Evolutionary conservation across 202 grass and related monocot species (phyloP).

Genomic region (Saccharum hybrid): DNA sequence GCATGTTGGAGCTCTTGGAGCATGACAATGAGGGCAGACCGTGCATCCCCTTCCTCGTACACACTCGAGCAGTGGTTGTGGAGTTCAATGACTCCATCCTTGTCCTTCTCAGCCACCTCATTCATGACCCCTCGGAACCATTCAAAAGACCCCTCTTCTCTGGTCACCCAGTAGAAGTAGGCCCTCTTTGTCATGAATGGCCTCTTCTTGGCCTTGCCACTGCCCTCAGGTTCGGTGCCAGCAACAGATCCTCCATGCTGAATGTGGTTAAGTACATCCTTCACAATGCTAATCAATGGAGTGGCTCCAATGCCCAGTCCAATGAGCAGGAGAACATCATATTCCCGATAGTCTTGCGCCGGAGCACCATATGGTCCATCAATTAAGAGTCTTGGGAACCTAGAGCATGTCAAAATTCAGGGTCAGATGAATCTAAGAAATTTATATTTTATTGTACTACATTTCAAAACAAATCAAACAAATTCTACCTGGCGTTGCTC

Average conservation of each 20-base stretch:
- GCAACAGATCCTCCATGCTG: slow-evolving; percentile 48
- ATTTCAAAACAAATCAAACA: slow-evolving; percentile 33
- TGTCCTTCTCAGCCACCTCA: slow-evolving; percentile 89
- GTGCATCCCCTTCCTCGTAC: slow-evolving; percentile 86
- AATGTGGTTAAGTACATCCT: slow-evolving; percentile 90
- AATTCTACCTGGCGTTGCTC: slow-evolving; percentile 51
- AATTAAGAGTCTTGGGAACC: slow-evolving; percentile 83
- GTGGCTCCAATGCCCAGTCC: slow-evolving; percentile 95
- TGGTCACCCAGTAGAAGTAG: slow-evolving; percentile 96
- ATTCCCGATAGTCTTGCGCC: slow-evolving; percentile 87
- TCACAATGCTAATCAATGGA: slow-evolving; percentile 96
- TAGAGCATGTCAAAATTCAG: slow-evolving; percentile 31
- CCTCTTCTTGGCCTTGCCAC: slow-evolving; percentile 49
- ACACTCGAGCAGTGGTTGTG: slow-evolving; percentile 94
- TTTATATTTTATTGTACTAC: not conserved
- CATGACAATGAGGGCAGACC: slow-evolving; percentile 91
- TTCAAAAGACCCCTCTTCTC: slow-evolving; percentile 92
- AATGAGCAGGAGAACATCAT: slow-evolving; percentile 86
- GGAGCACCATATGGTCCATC: slow-evolving; percentile 96
- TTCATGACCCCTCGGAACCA: slow-evolving; percentile 96
- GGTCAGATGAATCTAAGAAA: slow-evolving; percentile 1
- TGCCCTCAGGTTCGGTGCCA: slow-evolving; percentile 40
- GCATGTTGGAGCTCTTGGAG: slow-evolving; percentile 89
- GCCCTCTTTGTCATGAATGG: slow-evolving; percentile 73
- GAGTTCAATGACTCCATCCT: slow-evolving; percentile 75